phyloP scores from a whole-genome alignment of 1,139 yeast species.

The Pneumocystis wakefieldiae region DNA sequence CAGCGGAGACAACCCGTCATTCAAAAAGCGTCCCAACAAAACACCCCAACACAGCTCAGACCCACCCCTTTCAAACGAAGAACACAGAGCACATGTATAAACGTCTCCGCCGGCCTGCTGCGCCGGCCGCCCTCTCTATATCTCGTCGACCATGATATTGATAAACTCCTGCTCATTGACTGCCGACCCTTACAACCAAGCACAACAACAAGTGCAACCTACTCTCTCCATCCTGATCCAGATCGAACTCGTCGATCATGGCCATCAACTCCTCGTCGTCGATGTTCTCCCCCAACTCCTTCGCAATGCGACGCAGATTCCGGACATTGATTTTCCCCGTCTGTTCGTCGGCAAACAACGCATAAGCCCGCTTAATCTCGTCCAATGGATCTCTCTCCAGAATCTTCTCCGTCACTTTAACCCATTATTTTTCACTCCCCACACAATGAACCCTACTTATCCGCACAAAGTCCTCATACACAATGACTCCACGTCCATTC shows the following conservation, averaged over 20 bases:
- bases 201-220: not conserved
- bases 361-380: slow-evolving; percentile 81
- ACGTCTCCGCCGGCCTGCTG: too few relatives aligned
- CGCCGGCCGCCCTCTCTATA: too few relatives aligned
- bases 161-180: slow-evolving; percentile 83
- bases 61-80: too few relatives aligned
- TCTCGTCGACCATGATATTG: slow-evolving; percentile 33
- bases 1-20: too few relatives aligned
- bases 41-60: too few relatives aligned
- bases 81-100: too few relatives aligned
- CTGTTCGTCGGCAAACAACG: slow-evolving; percentile 72
- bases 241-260: slow-evolving; percentile 94
- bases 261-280: slow-evolving; percentile 88
- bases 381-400: slow-evolving; percentile 82
- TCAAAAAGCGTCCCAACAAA: too few relatives aligned
- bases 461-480: slow-evolving; percentile 67
- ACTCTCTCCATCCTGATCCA: slow-evolving; percentile 91
- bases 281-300: slow-evolving; percentile 81
- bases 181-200: not conserved
- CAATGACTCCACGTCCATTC: slow-evolving; percentile 55
- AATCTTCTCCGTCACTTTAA: slow-evolving; percentile 53
- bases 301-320: slow-evolving; percentile 76
- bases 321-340: slow-evolving; percentile 76
- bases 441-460: slow-evolving; percentile 34
- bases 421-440: slow-evolving; percentile 19